Base-by-base conservation (phyloP, 2,329 filamentous ascomycete species). In the Claviceps cyperi region DNA sequence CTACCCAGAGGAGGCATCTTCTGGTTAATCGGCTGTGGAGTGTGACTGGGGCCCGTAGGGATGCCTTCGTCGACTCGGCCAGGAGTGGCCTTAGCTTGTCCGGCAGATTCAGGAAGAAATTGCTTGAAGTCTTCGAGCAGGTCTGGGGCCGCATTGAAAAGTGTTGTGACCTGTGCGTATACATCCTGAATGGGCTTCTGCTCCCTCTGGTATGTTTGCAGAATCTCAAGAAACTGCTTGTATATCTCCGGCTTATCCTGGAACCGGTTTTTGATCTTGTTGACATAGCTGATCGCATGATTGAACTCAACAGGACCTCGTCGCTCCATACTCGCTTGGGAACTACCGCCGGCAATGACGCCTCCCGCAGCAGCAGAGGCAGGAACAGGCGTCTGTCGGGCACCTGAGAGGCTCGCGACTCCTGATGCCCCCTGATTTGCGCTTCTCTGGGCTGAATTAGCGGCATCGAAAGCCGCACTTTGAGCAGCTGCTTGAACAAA, bases 261-360 rank as follows among this genome's bases (percentile, higher is more conserved):
- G 68, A 97, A 98, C 43, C 92, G 91, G 64, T 97, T 98, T 88
- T 98, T 98, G 61, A 98, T 98, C 70, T 98, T 98, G 64, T 98
- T 98, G 50, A 98, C 92, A 61, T 98, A 98, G 65, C 90, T 97
- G 55, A 98, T 98, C 0, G 92, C 92, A 68, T 98, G 92, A 64
- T 98, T 98, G 67, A 98, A 98, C 63, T 98, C 92, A 17, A 98
- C 92, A 1, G 92, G 92, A 0, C 90, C 91, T 50, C 90, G 81
- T 62, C 92, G 94, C 66, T 94, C 90, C 63, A 86, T 69, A 67
- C 76, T 69, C 65, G 77, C 69, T 68, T 83, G 67, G 67, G 78
- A 69, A 57, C 72, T 69, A 21, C 74, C 75, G 53, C 74, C 73
- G 43, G 79, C 80, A 58, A 83, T 86, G 51, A 83, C 63, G 35